Conservation (phyloP, 2,329 filamentous ascomycete genomes). For the Fusarium coicis region DNA sequence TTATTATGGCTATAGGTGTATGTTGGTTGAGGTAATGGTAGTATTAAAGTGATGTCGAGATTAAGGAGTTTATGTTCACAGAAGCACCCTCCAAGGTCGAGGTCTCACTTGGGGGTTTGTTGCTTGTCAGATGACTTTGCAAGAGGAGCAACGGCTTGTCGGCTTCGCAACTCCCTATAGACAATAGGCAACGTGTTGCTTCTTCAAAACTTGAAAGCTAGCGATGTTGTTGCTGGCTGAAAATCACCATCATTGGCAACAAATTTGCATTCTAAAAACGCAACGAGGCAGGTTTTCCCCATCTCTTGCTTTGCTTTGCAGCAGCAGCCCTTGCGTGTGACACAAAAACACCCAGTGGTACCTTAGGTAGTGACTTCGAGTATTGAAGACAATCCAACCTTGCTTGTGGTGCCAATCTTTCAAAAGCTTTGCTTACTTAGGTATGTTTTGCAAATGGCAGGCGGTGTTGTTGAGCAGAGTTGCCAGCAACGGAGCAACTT, state of each 20-base stretch:
- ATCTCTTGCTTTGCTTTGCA: not conserved
- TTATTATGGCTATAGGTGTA: too few species aligned
- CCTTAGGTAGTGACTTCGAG: not conserved
- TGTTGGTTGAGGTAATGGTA: not conserved
- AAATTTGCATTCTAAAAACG: too few species aligned
- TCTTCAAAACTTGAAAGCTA: too few species aligned
- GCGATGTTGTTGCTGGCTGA: too few species aligned
- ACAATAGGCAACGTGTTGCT: too few species aligned
- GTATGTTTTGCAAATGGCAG: not conserved
- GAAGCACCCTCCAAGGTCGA: not conserved
- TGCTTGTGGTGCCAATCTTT: not conserved
- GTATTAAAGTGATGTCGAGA: not conserved
- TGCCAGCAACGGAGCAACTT: not conserved
- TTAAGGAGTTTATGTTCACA: not conserved
- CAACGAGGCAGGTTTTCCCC: not conserved
- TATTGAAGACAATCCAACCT: not conserved
- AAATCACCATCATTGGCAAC: too few species aligned
- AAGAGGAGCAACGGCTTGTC: too few species aligned
- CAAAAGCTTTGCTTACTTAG: accelerated
- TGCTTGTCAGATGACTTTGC: too few species aligned
- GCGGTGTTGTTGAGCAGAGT: not conserved
- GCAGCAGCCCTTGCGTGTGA: not conserved
- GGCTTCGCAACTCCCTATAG: too few species aligned
- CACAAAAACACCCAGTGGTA: not conserved
- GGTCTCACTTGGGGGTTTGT: not conserved